Conservation (phyloP, 2,329 filamentous ascomycete species). For the Sarocladium brachiariae region DNA sequence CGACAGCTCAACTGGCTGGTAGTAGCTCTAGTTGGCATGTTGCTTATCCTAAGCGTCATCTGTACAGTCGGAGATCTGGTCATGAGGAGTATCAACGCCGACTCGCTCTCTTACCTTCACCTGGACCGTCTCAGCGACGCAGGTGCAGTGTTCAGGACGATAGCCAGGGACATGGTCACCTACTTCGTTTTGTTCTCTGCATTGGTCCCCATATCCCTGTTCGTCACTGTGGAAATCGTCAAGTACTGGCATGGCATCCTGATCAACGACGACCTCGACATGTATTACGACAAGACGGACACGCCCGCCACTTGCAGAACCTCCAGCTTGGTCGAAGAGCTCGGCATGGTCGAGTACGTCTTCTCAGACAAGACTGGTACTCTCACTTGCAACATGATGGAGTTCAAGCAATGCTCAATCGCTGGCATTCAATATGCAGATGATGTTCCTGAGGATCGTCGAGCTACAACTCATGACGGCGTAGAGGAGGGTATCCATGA, state of each 20-base stretch:
- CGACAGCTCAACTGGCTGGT: slow-evolving; percentile 90
- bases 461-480: slow-evolving; percentile 71
- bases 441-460: slow-evolving; percentile 83
- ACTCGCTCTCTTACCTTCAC: slow-evolving; percentile 65
- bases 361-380: slow-evolving; percentile 98
- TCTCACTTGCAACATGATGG: slow-evolving; percentile 97
- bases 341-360: slow-evolving; percentile 97
- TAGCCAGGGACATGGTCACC: slow-evolving; percentile 91
- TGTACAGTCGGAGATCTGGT: slow-evolving; percentile 89
- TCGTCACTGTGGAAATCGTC: slow-evolving; percentile 94
- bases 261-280: slow-evolving; percentile 92
- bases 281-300: slow-evolving; percentile 93
- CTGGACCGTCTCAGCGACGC: slow-evolving; percentile 54
- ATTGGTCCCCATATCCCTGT: slow-evolving; percentile 92
- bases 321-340: slow-evolving; percentile 90
- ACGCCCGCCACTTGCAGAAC: slow-evolving; percentile 94
- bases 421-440: slow-evolving; percentile 90
- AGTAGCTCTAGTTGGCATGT: slow-evolving; percentile 77
- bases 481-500: slow-evolving; percentile 75
- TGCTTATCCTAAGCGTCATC: slow-evolving; percentile 78
- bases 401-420: slow-evolving; percentile 93
- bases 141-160: slow-evolving; percentile 59
- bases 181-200: slow-evolving; percentile 99
- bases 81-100: slow-evolving; percentile 55
- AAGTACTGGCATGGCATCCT: slow-evolving; percentile 98